Conservation (phyloP, 805 yeast species). For the Lipomyces yamanashiensis region DNA sequence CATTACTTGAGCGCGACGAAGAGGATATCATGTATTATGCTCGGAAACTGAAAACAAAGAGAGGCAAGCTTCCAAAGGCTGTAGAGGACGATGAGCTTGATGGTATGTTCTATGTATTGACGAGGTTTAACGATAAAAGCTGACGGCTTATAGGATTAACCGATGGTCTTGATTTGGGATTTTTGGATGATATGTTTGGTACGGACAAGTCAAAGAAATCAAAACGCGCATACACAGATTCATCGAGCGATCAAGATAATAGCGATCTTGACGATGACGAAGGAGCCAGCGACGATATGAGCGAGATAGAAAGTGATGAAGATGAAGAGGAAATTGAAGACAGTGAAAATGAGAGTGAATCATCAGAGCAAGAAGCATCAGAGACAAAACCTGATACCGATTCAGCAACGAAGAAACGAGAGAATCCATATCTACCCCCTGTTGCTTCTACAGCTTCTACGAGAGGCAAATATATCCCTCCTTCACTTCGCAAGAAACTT, state of each 20-base stretch:
- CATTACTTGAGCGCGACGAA: constrained; percentile 62
- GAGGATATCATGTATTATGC: constrained; percentile 84
- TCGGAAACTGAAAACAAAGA: constrained; percentile 72
- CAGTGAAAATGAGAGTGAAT: constrained; percentile 31
- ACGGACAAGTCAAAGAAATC: constrained; percentile 12
- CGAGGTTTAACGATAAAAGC: neutral
- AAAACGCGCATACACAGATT: constrained; percentile 17
- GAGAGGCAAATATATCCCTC: constrained; percentile 73
- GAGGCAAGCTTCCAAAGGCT: constrained; percentile 49
- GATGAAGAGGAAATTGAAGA: constrained; percentile 43
- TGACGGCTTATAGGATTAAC: constrained; percentile 56
- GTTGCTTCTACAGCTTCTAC: constrained; percentile 22
- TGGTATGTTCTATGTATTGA: constrained; percentile 17
- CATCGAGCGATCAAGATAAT: constrained; percentile 15
- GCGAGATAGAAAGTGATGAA: constrained; percentile 33
- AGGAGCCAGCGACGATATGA: constrained; percentile 27
- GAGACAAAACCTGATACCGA: constrained; percentile 32
- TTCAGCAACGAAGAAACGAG: constrained; percentile 48
- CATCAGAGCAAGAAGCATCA: constrained; percentile 36
- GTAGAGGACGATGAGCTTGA: constrained; percentile 74
- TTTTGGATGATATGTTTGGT: constrained; percentile 38
- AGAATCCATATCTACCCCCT: constrained; percentile 80
- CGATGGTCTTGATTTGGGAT: constrained; percentile 70
- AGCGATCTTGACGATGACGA: constrained; percentile 29
- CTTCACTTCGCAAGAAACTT: constrained; percentile 63